Evolutionary conservation across 495 filamentous ascomycete species (phyloP), one percentile per base, ranked within the genome.

Genomic region (Mytilinidion resinicola): DNA sequence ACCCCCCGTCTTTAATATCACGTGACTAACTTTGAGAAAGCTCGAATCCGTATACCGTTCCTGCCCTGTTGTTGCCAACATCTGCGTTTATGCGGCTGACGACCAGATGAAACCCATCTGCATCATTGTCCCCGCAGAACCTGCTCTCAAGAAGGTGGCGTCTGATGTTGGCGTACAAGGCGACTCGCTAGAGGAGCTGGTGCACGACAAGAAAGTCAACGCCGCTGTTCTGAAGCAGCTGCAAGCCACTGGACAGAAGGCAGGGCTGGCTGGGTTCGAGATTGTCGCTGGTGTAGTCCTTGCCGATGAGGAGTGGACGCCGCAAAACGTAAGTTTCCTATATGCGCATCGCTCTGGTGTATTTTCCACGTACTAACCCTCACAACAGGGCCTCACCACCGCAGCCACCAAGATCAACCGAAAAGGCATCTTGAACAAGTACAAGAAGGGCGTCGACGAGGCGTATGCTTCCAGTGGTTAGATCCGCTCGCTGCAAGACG

Each of bases 301-400:
- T 69, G 87, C 90, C 0, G 91, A 96, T 61, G 92, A 98, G 72
- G 93, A 98, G 71, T 98, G 93, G 93, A 96, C 87, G 25, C 88
- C 93, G 51, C 87, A 95, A 53, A 97, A 95, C 74, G 92, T 95
- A 79, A 84, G 90, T 79, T 53, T 47, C 14, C 9, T n/a, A 48
- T 8, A 49, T 49, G 4, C 25, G 8, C 10, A 49, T 51, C 12
- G 17, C 19, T 51, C 44, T 33, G 25, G 6, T 21, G 37, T 12
- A 48, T 15, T 19, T 7, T 11, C 8, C 11, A n/a, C 37, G 38
- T 52, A 14, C 70, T 77, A 66, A 76, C 59, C 21, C 25, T 6
- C 21, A 34, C 46, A 15, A 54, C 60, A 89, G 86, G 72, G 72
- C 56, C 67, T 89, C 17, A 80, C 84, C 11, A 90, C 86, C 7